Evolutionary conservation across 2,329 filamentous ascomycete species (phyloP), one percentile per base, ranked within the genome.

Genomic region (Volutella citrinella): DNA sequence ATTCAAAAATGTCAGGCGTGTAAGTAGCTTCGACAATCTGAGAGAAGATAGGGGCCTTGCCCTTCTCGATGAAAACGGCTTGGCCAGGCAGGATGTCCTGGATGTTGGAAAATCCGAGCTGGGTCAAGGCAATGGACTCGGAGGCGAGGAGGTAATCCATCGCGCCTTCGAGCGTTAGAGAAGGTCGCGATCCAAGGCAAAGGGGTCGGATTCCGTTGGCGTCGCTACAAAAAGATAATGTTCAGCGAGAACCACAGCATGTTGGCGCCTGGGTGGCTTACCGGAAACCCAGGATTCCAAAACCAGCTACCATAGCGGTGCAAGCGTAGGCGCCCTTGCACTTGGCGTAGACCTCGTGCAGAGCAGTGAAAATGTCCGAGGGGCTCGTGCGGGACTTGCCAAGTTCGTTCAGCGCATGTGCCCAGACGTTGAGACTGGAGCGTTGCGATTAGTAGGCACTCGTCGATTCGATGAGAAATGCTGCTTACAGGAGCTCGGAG

Each of bases 111-210:
- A 93, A 95, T 12, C 87, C 87, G 29, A 91, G 80, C 59, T 94
- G 87, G 27, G 76, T 76, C 28, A 95, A 68, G 8, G 88, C 89
- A 30, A 95, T 81, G 8, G 84, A 91, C 63, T 95, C 89, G 0
- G 88, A 95, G 2, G 88, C 87, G 69, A 95, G 78, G 76, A 95
- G 88, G 67, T 94, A 95, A 62, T 95, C 89, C 40, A 65, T 82
- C 6, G 79, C 80, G 5, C 76, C 69, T 21, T 76, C 72, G 23
- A 79, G 38, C 0, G 72, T 83, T 11, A 69, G 62, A 3, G 85
- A 88, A 3, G 78, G 74, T 34, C 88, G 77, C 30, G 80, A 85
- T 25, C 89, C 89, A 9, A 95, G 66, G 28, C 86, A 78, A 45
- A 95, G 76, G 4, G 89, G 89, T 10, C 89, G 84, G 54, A 93